Evolutionary conservation across 495 filamentous ascomycete genomes (phyloP).

Genomic region (Coniosporium apollinis): DNA sequence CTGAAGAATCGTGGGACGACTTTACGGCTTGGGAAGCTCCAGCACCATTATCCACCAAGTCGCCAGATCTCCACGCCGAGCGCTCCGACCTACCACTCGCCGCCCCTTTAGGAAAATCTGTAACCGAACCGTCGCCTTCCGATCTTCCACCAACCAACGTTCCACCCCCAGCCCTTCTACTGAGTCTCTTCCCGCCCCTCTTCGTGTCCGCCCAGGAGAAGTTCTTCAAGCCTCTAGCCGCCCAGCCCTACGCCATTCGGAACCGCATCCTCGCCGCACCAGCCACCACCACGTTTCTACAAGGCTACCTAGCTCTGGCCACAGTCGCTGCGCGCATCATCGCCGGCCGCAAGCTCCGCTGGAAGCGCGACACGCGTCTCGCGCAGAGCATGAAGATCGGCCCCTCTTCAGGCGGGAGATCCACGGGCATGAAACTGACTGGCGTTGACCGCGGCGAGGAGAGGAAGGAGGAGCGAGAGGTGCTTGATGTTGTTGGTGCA

Average conservation of each 20-base stretch:
- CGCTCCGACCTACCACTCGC: slow-evolving; percentile 2
- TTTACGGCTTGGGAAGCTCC: slow-evolving; percentile 11
- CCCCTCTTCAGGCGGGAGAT: slow-evolving; percentile 42
- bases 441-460: slow-evolving; percentile 64
- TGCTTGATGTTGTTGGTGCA: slow-evolving; percentile 50
- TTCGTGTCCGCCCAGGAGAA: slow-evolving; percentile 31
- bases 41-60: slow-evolving; percentile 1
- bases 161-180: slow-evolving; percentile 68
- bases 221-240: slow-evolving; percentile 25
- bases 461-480: slow-evolving; percentile 75
- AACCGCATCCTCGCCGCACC: slow-evolving; percentile 39
- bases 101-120: background rate
- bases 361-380: slow-evolving; percentile 78
- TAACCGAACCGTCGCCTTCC: slow-evolving; percentile 5
- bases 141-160: slow-evolving; percentile 64
- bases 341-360: slow-evolving; percentile 68
- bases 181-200: slow-evolving; percentile 54
- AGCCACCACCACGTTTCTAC: slow-evolving; percentile 34
- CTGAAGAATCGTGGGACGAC: slow-evolving; percentile 20
- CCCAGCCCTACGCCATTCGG: slow-evolving; percentile 33
- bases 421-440: slow-evolving; percentile 75
- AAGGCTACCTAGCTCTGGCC: slow-evolving; percentile 26
- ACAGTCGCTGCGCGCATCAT: slow-evolving; percentile 64
- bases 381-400: slow-evolving; percentile 79
- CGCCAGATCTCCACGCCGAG: background rate